phyloP scores from a whole-genome alignment of 331 rosid species.

The Acacia concinna region DNA sequence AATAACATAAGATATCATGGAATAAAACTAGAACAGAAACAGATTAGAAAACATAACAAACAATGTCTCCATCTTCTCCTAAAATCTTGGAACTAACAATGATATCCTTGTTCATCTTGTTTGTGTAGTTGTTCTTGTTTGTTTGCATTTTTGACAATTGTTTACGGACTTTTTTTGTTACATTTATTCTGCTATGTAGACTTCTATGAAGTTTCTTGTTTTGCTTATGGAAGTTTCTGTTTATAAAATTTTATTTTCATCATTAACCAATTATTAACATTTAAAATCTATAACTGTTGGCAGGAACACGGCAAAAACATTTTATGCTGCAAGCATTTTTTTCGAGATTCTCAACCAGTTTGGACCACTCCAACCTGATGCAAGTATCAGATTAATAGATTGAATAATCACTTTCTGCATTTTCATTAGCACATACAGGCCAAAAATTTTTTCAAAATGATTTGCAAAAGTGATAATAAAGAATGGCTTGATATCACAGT shows the following conservation, averaged over 20 bases:
- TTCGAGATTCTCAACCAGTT: conserved; percentile 93
- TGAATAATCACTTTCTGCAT: conserved; percentile 24
- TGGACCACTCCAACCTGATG: conserved; percentile 84
- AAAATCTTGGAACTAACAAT: not conserved
- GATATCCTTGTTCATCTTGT: not conserved
- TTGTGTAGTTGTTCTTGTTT: not conserved
- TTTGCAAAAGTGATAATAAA: not conserved
- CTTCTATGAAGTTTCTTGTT: not conserved
- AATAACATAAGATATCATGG: not conserved
- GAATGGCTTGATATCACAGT: conserved; percentile 23
- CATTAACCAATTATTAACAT: conserved; percentile 13
- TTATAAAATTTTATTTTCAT: not conserved
- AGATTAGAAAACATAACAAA: not conserved
- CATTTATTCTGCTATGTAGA: not conserved
- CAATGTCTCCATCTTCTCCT: not conserved
- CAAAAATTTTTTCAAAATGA: conserved; percentile 7
- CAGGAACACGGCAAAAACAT: conserved; percentile 95
- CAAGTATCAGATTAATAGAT: conserved; percentile 46
- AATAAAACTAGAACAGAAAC: not conserved
- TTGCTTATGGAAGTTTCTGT: not conserved
- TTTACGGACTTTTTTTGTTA: too few relatives aligned
- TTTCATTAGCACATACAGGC: conserved; percentile 16
- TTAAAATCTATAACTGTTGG: conserved; percentile 28
- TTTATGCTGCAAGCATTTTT: conserved; percentile 98
- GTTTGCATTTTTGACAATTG: not conserved